Base-by-base conservation (phyloP, 805 yeast genomes). In the Kazachstania taianensis region DNA sequence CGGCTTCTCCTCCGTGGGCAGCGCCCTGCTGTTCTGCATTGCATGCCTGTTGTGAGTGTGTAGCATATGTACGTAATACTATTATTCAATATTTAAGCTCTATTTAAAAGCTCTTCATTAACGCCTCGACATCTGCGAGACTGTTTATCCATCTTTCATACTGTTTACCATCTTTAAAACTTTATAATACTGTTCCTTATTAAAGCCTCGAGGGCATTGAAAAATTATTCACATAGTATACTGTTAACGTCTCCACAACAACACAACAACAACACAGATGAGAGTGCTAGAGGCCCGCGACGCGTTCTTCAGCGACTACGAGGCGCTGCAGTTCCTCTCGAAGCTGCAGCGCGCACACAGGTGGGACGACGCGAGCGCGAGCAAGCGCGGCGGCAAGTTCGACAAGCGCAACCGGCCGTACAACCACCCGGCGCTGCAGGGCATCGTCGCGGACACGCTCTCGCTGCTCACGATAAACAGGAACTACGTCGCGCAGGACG, bases 301-400 rank as follows among this genome's bases (percentile, higher is more conserved):
- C 35, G 67, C 73, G 31, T 69, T 73, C 40, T 53, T 75, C 30
- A 69, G 77, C 40, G 76, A 75, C 51, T 74, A 62, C 42, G 82
- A 75, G 50, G 77, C 73, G 2, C 52, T 55, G 16, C 65, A 68
- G 38, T 76, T 72, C 42, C 50, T 75, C 40, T 49, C 62, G 5
- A 68, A 63, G 30, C 48, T 72, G 27, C 67, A 70, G 48, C 42
- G 46, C 20, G 46, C 51, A 27, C 58, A 62, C 41, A 44, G 52
- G 30, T 62, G 68, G 68, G 56, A 53, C 30, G 52, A 45, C 5
- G 46, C 42, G 7, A 44, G 41, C 12, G 33, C 32, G 18, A 33
- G 20, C 31, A n/a, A n/a, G n/a, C n/a, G n/a, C n/a, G 36, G 19
- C 39, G 41, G 14, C 41, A 43, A 22, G 41, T 49, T 17, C 41